These are phyloP conservation scores for Candida sanyaensis DNA, from an alignment of 1,139 yeast species.

Conservation along the genomic window DNA sequence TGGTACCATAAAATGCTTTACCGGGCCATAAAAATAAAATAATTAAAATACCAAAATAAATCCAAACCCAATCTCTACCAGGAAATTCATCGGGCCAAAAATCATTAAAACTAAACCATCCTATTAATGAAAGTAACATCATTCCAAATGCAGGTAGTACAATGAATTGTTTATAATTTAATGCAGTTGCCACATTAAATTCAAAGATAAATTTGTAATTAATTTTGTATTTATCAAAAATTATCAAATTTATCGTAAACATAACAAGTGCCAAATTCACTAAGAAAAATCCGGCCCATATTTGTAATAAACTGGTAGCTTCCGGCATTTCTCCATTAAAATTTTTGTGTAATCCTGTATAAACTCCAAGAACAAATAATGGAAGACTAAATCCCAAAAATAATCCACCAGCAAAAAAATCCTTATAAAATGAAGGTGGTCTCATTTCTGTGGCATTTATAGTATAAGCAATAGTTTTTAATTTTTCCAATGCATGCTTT, in stretches of 20 bases:
- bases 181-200: constrained; percentile 69
- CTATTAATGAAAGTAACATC: constrained; percentile 57
- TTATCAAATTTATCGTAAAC: constrained; percentile 67
- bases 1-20: constrained; percentile 48
- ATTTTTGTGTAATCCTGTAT: constrained; percentile 48
- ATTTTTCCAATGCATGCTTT: constrained; percentile 73
- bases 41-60: constrained; percentile 60
- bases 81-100: constrained; percentile 64
- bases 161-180: constrained; percentile 65
- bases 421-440: constrained; percentile 34
- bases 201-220: constrained; percentile 94
- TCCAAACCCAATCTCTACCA: constrained; percentile 80
- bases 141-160: constrained; percentile 63
- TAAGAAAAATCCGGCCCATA: constrained; percentile 91
- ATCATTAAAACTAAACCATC: constrained; percentile 75
- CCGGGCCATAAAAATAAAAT: constrained; percentile 65
- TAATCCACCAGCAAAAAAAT: constrained; percentile 62
- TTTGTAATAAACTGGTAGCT: constrained; percentile 66
- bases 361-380: constrained; percentile 53
- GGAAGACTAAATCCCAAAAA: constrained; percentile 74
- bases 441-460: constrained; percentile 33
- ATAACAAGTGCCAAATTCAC: constrained; percentile 58
- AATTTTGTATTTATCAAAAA: constrained; percentile 75
- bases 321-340: constrained; percentile 44
- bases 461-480: constrained; percentile 52